Evolutionary conservation across 768 basidiomycete species (phyloP).

Genomic region (Rhizopogon vinicolor): DNA sequence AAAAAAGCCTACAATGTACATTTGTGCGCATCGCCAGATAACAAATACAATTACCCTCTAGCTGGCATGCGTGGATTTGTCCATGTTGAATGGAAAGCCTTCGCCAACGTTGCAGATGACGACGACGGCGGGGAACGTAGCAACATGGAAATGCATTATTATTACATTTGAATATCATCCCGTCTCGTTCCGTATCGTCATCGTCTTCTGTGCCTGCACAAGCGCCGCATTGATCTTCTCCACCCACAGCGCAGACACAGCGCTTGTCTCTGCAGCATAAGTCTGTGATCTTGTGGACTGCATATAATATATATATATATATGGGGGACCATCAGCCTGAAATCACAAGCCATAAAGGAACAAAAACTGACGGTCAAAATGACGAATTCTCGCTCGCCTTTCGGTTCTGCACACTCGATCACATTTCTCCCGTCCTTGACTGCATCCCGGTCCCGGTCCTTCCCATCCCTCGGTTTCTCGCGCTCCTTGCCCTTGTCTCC

Average conservation of each 20-base stretch:
- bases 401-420: conserved; percentile 44
- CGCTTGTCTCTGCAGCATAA: conserved; percentile 36
- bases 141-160: no score
- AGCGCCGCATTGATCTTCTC: conserved; percentile 34
- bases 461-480: conserved; percentile 12
- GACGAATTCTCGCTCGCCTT: conserved; percentile 55
- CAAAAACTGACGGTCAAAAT: conserved; percentile 49
- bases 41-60: neutral
- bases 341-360: neutral
- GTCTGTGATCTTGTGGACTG: conserved; percentile 45
- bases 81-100: neutral
- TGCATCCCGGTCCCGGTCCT: conserved; percentile 35
- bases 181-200: neutral
- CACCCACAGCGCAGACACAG: conserved; percentile 32
- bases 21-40: neutral
- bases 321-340: neutral
- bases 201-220: conserved; percentile 1
- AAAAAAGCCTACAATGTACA: neutral
- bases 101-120: neutral
- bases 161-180: neutral
- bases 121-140: neutral
- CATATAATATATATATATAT: neutral
- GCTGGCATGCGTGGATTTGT: neutral
- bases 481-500: conserved; percentile 1
- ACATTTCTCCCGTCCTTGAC: conserved; percentile 43